Evolutionary conservation across 2,329 filamentous ascomycete genomes (phyloP), one percentile per base, ranked within the genome.

Genomic region (Aureobasidium sp.): DNA sequence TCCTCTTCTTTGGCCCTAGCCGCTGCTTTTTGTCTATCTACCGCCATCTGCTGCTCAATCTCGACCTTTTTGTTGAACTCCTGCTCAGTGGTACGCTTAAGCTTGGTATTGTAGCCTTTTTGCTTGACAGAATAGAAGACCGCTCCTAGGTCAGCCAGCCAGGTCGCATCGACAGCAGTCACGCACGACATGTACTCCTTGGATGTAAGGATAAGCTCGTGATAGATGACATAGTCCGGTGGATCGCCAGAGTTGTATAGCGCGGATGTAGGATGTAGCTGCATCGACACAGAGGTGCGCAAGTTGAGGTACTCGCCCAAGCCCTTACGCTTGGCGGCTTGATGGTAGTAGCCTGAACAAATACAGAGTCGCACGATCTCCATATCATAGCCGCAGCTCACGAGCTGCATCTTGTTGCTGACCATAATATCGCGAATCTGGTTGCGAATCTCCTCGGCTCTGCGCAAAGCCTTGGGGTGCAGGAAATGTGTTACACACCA

Each of bases 111-210:
- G 72, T 96, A 99, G 1, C 93, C 94, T 76, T 99, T 99, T 76
- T 97, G 93, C 77, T 96, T 97, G 71, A 99, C 84, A 1, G 89
- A 94, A 75, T 97, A 99, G 75, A 99, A 99, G 0, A 99, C 94
- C 1, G 92, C 94, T 37, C 95, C 94, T 6, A 99, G 80, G 72
- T 99, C 94, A 7, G 94, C 94, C 44, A 99, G 84, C 94, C 94
- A 99, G 72, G 95, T 91, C 58, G 94, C 93, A 73, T 99, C 94
- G 1, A 99, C 94, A 1, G 91, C 86, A 5, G 94, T 99, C 11
- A 99, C 94, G 5, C 91, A 96, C 3, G 90, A 95, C 86, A 99
- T 97, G 78, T 97, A 99, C 73, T 97, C 94, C 73, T 96, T 97
- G 62, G 87, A 90, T 0, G 94, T 99, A 64, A 99, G 84, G 69